Conservation (phyloP, 352 stramenopile species). For the Phytopythium cucurbitacearum region DNA sequence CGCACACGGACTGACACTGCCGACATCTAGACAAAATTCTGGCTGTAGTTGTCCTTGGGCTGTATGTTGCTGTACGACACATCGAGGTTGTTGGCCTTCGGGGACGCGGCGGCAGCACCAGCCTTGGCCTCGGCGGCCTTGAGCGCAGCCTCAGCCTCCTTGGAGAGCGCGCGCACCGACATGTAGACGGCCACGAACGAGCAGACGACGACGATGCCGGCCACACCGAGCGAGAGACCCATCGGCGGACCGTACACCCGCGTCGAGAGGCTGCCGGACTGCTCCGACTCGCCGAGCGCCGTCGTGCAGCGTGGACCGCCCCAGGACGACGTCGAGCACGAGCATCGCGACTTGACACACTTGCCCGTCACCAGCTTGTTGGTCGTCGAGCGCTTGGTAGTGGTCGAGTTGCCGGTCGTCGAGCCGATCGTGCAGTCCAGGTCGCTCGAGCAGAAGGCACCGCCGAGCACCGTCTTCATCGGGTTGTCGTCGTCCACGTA, state of each 20-base stretch:
- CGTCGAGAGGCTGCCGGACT: constrained; percentile 20
- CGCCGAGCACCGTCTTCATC: constrained; percentile 34
- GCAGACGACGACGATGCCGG: constrained; percentile 20
- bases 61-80: constrained; percentile 11
- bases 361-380: constrained; percentile 32
- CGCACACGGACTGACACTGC: not conserved
- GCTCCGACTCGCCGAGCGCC: constrained; percentile 24
- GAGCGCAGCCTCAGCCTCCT: constrained; percentile 7
- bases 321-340: constrained; percentile 46
- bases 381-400: not conserved
- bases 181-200: constrained; percentile 29
- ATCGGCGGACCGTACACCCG: constrained; percentile 37
- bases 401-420: constrained; percentile 1
- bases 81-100: constrained; percentile 5
- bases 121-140: constrained; percentile 15
- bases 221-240: constrained; percentile 26
- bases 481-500: constrained; percentile 58
- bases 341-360: constrained; percentile 52
- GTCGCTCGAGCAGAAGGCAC: constrained; percentile 42
- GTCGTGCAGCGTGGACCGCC: constrained; percentile 43
- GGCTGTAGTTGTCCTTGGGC: constrained; percentile 51
- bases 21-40: constrained; percentile 51
- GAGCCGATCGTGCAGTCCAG: constrained; percentile 55
- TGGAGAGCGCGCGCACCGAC: constrained; percentile 14
- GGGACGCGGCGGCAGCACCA: constrained; percentile 5